phyloP scores from a whole-genome alignment of 306 rosid genomes.

The Medicago lupulina region DNA sequence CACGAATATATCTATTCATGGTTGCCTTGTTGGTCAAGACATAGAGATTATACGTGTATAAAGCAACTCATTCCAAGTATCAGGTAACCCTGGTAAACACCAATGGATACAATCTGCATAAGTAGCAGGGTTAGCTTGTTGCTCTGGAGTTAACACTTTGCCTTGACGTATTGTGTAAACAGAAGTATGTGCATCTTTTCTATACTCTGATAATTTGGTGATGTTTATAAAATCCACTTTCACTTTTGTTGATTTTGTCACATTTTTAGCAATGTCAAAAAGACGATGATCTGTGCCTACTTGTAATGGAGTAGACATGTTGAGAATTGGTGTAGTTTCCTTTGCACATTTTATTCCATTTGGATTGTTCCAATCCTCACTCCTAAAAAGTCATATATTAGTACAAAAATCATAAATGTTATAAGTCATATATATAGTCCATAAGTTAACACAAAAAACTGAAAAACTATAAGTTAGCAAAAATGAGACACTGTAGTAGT shows the following conservation, averaged over 20 bases:
- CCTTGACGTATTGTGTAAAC: slow-evolving; percentile 91
- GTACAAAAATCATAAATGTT: neutral
- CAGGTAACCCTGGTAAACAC: slow-evolving; percentile 97
- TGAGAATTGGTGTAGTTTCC: slow-evolving; percentile 75
- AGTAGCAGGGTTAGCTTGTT: slow-evolving; percentile 80
- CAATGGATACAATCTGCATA: slow-evolving; percentile 96
- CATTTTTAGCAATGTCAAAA: slow-evolving; percentile 56
- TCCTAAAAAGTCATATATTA: slow-evolving; percentile 50
- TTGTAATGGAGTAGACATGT: slow-evolving; percentile 53
- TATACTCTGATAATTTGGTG: slow-evolving; percentile 73
- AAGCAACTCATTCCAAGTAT: slow-evolving; percentile 91
- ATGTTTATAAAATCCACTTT: slow-evolving; percentile 74
- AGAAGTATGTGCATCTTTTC: slow-evolving; percentile 95
- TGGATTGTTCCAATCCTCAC: slow-evolving; percentile 86
- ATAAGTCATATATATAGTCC: neutral
- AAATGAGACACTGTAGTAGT: too few species aligned
- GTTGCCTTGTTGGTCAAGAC: slow-evolving; percentile 54
- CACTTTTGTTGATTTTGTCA: slow-evolving; percentile 56
- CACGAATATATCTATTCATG: neutral
- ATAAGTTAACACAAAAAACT: neutral
- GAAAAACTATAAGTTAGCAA: neutral
- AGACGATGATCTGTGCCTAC: slow-evolving; percentile 86
- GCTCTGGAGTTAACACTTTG: slow-evolving; percentile 66
- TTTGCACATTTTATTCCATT: slow-evolving; percentile 88
- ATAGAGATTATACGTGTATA: slow-evolving; percentile 71